A percentile compares a stretch with the other conserved stretches of the same genome.
Conservation (phyloP, 73 alveolate genomes). For the Uronychia setigera region DNA sequence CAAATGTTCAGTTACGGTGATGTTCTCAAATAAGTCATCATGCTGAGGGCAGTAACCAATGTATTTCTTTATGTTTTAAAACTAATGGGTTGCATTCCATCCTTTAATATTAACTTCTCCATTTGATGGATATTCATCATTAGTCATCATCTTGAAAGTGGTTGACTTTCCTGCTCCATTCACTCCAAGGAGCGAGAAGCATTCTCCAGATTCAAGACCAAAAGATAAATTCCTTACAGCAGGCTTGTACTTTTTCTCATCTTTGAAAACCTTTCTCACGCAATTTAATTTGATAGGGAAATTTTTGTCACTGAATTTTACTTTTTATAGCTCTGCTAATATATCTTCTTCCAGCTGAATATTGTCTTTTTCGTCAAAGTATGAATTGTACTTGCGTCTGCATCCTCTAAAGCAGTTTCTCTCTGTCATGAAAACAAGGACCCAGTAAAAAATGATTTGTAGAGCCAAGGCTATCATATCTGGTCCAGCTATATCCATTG, state of each 20-base stretch:
- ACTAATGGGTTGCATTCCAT: conserved; percentile 37
- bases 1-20: conserved; percentile 87
- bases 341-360: conserved; percentile 45
- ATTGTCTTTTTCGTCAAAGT: neutral
- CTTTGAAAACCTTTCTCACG: conserved; percentile 69
- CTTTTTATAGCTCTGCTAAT: conserved; percentile 33
- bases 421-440: conserved; percentile 28
- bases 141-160: conserved; percentile 69
- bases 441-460: conserved; percentile 37
- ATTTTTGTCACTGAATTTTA: conserved; percentile 18
- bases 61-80: conserved; percentile 21
- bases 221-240: conserved; percentile 43
- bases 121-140: conserved; percentile 51
- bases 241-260: neutral
- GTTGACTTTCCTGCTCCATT: conserved; percentile 85
- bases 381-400: neutral
- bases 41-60: conserved; percentile 94
- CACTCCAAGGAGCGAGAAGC: conserved; percentile 77
- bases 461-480: conserved; percentile 27
- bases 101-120: conserved; percentile 60
- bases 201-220: conserved; percentile 40
- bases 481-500: conserved; percentile 44
- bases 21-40: conserved; percentile 75
- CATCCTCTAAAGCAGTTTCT: conserved; percentile 11
- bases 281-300: conserved; percentile 54